phyloP scores from a whole-genome alignment of 805 yeast genomes.

The Sungouiella thailandica region DNA sequence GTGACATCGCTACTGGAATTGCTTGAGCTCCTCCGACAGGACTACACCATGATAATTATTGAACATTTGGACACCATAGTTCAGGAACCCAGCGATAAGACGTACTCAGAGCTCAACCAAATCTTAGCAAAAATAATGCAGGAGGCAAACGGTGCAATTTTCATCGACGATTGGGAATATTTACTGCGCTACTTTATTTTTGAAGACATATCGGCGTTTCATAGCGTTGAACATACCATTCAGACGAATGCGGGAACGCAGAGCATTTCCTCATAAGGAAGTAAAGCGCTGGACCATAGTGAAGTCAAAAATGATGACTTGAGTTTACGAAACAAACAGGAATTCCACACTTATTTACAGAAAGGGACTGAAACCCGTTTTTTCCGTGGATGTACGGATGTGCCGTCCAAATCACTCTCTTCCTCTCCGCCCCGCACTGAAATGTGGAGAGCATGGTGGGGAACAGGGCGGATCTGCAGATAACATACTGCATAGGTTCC shows the following conservation, averaged over 20 bases:
- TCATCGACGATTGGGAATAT: slow-evolving; percentile 12
- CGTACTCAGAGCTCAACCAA: slow-evolving; percentile 9
- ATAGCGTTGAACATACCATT: too few relatives aligned
- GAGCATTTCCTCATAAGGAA: too few relatives aligned
- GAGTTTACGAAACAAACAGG: too few relatives aligned
- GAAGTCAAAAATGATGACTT: too few relatives aligned
- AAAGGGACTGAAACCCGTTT: too few relatives aligned
- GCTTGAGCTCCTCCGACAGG: slow-evolving; percentile 1
- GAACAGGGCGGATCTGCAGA: neutral
- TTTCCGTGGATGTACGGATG: too few relatives aligned
- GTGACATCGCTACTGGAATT: slow-evolving; percentile 9
- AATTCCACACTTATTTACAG: too few relatives aligned
- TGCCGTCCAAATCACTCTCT: too few relatives aligned
- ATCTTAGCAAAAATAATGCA: slow-evolving; percentile 7
- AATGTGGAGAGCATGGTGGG: neutral
- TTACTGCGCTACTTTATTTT: slow-evolving; percentile 9
- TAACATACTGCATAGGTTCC: too few relatives aligned
- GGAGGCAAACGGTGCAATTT: slow-evolving; percentile 4
- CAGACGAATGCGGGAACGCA: too few relatives aligned
- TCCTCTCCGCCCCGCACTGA: neutral
- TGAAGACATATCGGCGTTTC: too few relatives aligned
- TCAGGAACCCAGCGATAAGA: slow-evolving; percentile 8
- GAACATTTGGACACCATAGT: slow-evolving; percentile 13
- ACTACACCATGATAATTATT: slow-evolving; percentile 9
- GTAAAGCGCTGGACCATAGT: too few relatives aligned